A percentile compares a stretch with the other conserved stretches of the same genome.
Conservation (phyloP, 1,139 yeast genomes). For the Saccharomycopsis hybrid region DNA sequence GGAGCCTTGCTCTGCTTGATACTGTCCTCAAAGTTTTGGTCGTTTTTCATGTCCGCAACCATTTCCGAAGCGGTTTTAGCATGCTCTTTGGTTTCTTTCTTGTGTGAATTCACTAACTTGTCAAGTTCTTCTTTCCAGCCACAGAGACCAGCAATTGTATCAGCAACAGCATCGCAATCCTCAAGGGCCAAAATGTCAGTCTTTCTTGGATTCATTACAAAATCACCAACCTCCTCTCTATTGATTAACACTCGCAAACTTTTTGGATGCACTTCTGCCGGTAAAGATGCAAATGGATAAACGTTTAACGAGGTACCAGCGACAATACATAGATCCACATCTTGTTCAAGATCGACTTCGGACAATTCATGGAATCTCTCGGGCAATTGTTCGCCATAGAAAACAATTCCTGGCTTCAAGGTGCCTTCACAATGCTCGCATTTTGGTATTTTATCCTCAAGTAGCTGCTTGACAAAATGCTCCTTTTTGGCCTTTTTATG, state of each 20-base stretch:
- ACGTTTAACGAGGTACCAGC: constrained; percentile 93
- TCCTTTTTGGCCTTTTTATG: constrained; percentile 45
- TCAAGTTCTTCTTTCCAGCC: constrained; percentile 61
- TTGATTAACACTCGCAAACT: constrained; percentile 65
- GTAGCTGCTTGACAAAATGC: constrained; percentile 41
- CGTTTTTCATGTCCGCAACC: constrained; percentile 21
- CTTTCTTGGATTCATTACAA: constrained; percentile 42
- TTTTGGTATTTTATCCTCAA: constrained; percentile 28
- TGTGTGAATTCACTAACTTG: constrained; percentile 27
- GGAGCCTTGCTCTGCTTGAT: constrained; percentile 4
- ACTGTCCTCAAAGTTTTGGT: constrained; percentile 16
- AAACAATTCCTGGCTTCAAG: constrained; percentile 89
- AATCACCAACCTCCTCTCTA: constrained; percentile 72
- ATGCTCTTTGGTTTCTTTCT: constrained; percentile 23
- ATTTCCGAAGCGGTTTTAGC: constrained; percentile 23
- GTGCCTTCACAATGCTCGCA: constrained; percentile 56
- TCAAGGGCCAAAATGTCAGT: constrained; percentile 55
- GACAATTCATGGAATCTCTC: constrained; percentile 56
- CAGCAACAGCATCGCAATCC: constrained; percentile 60
- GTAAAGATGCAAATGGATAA: constrained; percentile 81
- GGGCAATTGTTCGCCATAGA: constrained; percentile 87
- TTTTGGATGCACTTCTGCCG: constrained; percentile 48
- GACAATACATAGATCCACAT: constrained; percentile 70
- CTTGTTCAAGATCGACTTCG: constrained; percentile 51
- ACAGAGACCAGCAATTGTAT: constrained; percentile 42